Evolutionary conservation across 306 rosid genomes (phyloP), one percentile per base, ranked within the genome.

Genomic region (Purshia tridentata): DNA sequence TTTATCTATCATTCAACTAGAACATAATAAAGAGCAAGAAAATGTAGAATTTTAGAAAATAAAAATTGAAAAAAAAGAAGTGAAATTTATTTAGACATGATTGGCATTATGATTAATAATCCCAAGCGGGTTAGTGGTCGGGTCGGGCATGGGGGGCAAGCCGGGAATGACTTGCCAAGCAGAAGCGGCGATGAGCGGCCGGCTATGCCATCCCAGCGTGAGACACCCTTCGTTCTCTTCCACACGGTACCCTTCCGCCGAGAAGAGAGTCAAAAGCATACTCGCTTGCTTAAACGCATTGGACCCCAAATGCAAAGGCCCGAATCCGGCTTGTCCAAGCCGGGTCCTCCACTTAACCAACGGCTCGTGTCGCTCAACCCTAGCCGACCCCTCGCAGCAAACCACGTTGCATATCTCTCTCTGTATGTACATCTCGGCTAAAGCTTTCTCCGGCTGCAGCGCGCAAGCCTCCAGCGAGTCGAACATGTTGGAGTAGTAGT

Each of bases 151-250:
- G 1, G 35, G 1, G 35, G 35, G 35, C 35, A 29, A 29, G 1
- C 35, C 1, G 35, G 74, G 46, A 19, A 35, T 76, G 20, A 86
- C 86, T 75, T 89, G 90, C 97, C 97, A 92, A 60, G 92, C 97
- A 58, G 97, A 92, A 77, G 96, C 97, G 55, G 96, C 85, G 40
- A 92, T 88, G 20, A 92, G 87, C 15, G 97, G 89, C 0, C 97
- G 90, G 88, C 87, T 90, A 48, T 92, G 98, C 98, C 98, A 92
- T 19, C 98, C 98, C 40, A 92, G 82, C 13, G 92, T 92, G 75
- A 92, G 81, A 59, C 95, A 87, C 1, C 98, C 98, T 48, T 87
- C 88, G 18, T 80, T 90, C 82, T 92, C 98, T 64, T 92, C 92
- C 60, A 92, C 93, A 3, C 89, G 81, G 64, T 86, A 92, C 18